Percentiles rank a stretch among this genome's conserved stretches.
Conservation (phyloP, 441 rosid species). For the Brassica balearica region DNA sequence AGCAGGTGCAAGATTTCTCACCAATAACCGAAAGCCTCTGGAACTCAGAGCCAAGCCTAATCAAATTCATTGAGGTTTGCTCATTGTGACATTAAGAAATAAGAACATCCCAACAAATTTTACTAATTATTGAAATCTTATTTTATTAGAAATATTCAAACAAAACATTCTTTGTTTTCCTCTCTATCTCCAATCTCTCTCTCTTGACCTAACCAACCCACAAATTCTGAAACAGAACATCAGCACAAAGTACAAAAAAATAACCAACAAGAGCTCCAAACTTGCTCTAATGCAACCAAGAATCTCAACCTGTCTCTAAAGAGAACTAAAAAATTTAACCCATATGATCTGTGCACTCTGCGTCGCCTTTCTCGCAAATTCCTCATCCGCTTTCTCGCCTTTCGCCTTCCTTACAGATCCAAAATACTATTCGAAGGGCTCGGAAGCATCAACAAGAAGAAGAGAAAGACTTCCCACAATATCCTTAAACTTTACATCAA, state of each 20-base stretch:
- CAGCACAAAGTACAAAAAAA: constrained; percentile 27
- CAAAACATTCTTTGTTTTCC: constrained; percentile 18
- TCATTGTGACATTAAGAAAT: constrained; percentile 68
- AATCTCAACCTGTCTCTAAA: constrained; percentile 35
- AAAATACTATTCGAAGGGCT: constrained; percentile 39
- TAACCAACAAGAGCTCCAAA: constrained; percentile 22
- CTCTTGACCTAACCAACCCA: constrained; percentile 34
- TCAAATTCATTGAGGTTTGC: constrained; percentile 78
- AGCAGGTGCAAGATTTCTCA: constrained; percentile 70
- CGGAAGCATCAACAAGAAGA: constrained; percentile 28
- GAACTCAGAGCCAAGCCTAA: constrained; percentile 85
- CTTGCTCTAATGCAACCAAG: constrained; percentile 26
- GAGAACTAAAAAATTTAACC: constrained; percentile 41
- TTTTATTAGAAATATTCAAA: constrained; percentile 2
- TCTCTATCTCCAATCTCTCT: constrained; percentile 20
- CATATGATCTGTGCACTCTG: constrained; percentile 36
- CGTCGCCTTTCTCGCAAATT: constrained; percentile 28
- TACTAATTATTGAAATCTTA: not conserved
- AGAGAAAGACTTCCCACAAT: not conserved
- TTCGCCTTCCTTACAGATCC: constrained; percentile 28
- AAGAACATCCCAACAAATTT: constrained; percentile 57
- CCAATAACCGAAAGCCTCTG: constrained; percentile 75
- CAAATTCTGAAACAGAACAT: constrained; percentile 35
- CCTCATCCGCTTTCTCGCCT: constrained; percentile 33
- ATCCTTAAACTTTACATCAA: not conserved